Base-by-base conservation (phyloP, 2,329 filamentous ascomycete genomes). In the Aspergillus viridinutans region DNA sequence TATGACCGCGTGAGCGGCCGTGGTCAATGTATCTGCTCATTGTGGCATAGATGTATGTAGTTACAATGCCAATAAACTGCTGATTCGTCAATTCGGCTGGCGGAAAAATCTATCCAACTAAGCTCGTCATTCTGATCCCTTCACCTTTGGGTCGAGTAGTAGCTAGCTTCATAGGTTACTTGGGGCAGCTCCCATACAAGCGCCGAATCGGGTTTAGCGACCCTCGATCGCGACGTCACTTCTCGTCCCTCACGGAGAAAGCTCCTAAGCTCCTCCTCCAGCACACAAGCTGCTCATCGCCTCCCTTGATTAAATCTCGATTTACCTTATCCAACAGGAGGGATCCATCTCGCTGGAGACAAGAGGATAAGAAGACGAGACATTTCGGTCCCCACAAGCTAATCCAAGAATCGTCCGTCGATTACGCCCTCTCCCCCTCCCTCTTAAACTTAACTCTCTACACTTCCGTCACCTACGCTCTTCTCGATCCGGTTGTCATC, bases 401-500 rank as follows among this genome's bases (percentile, higher is more conserved):
- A 26, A 49, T 26, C 5, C 23, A 6, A 58, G 32, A 38, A 38
- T 50, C 52, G 29, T 57, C 52, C 1, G 1, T 14, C 5, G 14
- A 6, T 3, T 17, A 38, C 32, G 17, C 7, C 32, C 32, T 38
- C 14, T 38, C 14, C 32, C 32, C 7, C 14, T 35, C 32, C 14
- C 32, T 38, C 32, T 7, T 17, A 17, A 38, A 6, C 23, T 35
- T 43, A 26, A 29, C 32, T 35, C 53, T 53, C 58, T 47, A 54
- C 58, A 25, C 20, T 21, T 57, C 49, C 52, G 50, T 23, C 49
- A 55, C 53, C 25, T n/a, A 55, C 54, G 49, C 55, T 43, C 48
- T 53, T 42, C 29, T 59, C 45, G 45, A 54, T 55, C 58, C 58
- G 58, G 50, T 67, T 67, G 62, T 64, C 60, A 53, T 60, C 53